These are phyloP conservation scores for Capsicum pubescens DNA, from an alignment of 257 asterid species.

Conservation along the genomic window DNA sequence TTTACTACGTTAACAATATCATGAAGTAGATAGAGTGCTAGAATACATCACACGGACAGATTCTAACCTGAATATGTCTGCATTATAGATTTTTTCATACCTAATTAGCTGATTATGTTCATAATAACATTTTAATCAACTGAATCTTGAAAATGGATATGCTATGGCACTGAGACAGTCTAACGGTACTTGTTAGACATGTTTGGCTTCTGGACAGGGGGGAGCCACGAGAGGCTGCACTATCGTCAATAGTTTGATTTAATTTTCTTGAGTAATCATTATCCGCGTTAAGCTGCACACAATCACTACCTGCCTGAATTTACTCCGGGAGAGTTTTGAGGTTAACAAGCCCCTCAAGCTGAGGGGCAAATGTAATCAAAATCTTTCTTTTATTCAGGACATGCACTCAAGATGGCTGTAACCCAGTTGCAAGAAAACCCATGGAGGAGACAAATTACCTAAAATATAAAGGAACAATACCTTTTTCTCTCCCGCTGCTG, in stretches of 20 bases:
- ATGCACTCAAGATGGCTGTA: background rate
- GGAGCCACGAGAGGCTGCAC: background rate
- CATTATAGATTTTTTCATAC: background rate
- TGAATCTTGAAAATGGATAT: background rate
- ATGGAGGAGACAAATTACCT: conserved; percentile 21
- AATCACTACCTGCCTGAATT: conserved; percentile 11
- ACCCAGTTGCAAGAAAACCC: background rate
- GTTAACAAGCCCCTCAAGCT: background rate
- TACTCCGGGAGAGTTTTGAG: conserved; percentile 22
- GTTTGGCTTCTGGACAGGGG: background rate
- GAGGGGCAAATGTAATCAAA: background rate
- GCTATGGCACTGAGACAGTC: background rate
- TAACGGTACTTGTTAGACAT: background rate
- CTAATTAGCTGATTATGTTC: conserved; percentile 15
- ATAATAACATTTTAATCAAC: background rate
- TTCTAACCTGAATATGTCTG: background rate
- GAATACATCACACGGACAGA: conserved; percentile 3
- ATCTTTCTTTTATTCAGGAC: conserved; percentile 2
- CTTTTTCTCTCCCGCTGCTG: conserved; percentile 60
- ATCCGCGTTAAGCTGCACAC: background rate
- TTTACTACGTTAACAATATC: conserved; percentile 32
- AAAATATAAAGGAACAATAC: conserved; percentile 39
- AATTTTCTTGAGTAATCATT: background rate
- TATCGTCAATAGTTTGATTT: background rate
- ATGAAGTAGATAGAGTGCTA: conserved; percentile 19